Evolutionary conservation across 345 rosid genomes (phyloP).

Genomic region (Citrus sinensis): DNA sequence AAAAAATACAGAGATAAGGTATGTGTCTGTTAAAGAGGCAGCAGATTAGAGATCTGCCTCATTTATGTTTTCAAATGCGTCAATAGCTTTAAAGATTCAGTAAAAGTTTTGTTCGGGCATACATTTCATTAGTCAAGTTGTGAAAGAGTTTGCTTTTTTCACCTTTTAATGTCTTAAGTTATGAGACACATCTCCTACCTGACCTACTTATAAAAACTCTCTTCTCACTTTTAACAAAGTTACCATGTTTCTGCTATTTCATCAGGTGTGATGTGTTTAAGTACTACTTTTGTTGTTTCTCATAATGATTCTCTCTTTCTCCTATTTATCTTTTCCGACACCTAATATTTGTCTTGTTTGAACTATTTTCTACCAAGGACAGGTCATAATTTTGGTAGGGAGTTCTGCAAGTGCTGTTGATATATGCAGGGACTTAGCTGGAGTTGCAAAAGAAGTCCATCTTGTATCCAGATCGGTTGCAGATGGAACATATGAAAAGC

Average conservation of each 20-base stretch:
- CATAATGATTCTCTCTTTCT: background rate
- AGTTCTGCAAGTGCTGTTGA: conserved; percentile 64
- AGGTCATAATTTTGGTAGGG: conserved; percentile 78
- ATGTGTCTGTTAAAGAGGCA: background rate
- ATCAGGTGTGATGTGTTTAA: background rate
- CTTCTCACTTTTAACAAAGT: background rate
- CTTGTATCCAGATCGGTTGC: conserved; percentile 55
- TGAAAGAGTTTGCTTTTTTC: background rate
- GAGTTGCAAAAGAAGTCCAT: conserved; percentile 81
- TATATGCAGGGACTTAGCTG: conserved; percentile 66
- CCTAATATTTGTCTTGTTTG: background rate
- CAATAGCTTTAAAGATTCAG: too few relatives aligned
- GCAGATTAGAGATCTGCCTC: background rate
- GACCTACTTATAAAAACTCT: background rate
- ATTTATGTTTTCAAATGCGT: background rate
- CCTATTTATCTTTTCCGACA: background rate
- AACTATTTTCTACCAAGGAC: conserved; percentile 3
- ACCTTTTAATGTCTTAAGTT: background rate
- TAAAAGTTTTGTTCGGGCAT: background rate
- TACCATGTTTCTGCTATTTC: background rate
- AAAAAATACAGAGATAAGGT: background rate
- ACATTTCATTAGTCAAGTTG: background rate
- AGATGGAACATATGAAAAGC: conserved; percentile 39
- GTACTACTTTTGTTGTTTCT: background rate
- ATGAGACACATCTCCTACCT: background rate